A percentile compares a stretch with the other conserved stretches of the same genome.
These are phyloP conservation scores for Solanum appendiculatum DNA, from an alignment of 257 asterid genomes.

Conservation along the genomic window DNA sequence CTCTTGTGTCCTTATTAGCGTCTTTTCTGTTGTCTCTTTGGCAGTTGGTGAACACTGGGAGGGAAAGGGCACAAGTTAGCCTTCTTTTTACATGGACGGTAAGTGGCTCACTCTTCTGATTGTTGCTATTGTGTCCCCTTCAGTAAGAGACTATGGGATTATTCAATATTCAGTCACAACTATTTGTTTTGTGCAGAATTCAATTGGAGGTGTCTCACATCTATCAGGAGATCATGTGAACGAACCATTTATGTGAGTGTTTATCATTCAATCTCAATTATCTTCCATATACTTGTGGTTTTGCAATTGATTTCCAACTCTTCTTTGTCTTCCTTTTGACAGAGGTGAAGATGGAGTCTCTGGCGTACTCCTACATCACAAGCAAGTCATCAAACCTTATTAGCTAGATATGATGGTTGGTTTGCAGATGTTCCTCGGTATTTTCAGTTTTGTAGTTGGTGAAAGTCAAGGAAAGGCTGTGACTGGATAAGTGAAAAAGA, in stretches of 20 bases:
- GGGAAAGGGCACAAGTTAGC: conserved; percentile 98
- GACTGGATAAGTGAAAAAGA: background rate
- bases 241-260: conserved; percentile 91
- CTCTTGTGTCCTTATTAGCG: conserved; percentile 3
- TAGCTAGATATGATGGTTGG: conserved; percentile 47
- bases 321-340: conserved; percentile 10
- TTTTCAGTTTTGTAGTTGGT: conserved; percentile 4
- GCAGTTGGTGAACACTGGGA: conserved; percentile 96
- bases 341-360: conserved; percentile 99
- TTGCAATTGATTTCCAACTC: conserved; percentile 6
- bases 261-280: background rate
- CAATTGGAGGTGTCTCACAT: conserved; percentile 89
- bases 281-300: background rate
- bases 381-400: conserved; percentile 76
- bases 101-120: conserved; percentile 20
- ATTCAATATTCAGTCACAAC: conserved; percentile 8
- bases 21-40: conserved; percentile 8
- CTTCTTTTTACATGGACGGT: conserved; percentile 98
- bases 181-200: conserved; percentile 50
- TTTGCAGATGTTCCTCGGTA: conserved; percentile 26
- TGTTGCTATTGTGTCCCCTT: background rate
- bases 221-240: conserved; percentile 89
- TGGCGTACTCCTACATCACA: conserved; percentile 98
- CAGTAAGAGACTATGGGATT: background rate
- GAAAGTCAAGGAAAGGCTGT: background rate